Evolutionary conservation across 208 protist genomes (phyloP).

Genomic region (Acanthamoeba castellanii): DNA sequence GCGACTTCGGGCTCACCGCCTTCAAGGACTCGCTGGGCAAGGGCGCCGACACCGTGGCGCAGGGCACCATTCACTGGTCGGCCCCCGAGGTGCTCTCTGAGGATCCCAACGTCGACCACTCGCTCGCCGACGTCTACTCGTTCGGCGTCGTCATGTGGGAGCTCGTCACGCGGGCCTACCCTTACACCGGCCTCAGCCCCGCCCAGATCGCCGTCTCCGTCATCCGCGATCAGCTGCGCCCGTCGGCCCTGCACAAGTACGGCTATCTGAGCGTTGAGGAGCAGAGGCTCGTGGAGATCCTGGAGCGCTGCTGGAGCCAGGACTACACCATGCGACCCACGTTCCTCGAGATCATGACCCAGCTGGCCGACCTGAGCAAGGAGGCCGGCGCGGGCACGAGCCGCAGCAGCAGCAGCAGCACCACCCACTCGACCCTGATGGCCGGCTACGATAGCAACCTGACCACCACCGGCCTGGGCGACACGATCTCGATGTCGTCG

Average conservation of each 20-base stretch:
- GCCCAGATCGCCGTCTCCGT: neutral
- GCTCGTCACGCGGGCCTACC: neutral
- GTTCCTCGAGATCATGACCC: conserved; percentile 8
- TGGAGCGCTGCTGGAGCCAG: neutral
- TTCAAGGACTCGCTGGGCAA: neutral
- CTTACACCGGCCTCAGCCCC: too few species aligned
- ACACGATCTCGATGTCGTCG: too few species aligned
- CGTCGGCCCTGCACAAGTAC: neutral
- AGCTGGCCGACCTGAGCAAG: too few species aligned
- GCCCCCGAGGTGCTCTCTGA: conserved; percentile 1
- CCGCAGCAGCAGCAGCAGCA: too few species aligned
- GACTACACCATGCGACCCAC: neutral
- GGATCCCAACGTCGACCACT: neutral
- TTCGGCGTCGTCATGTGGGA: conserved; percentile 57
- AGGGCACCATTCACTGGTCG: neutral
- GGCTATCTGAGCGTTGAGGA: neutral
- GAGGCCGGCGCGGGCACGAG: too few species aligned
- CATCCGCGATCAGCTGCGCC: neutral
- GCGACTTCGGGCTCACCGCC: neutral
- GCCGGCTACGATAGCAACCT: too few species aligned
- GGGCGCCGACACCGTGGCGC: neutral
- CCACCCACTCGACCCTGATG: too few species aligned
- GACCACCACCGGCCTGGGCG: too few species aligned
- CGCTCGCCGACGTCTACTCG: conserved; percentile 1
- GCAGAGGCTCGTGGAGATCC: neutral